phyloP scores from a whole-genome alignment of 2,329 filamentous ascomycete species.

The Colletotrichum spinosum region DNA sequence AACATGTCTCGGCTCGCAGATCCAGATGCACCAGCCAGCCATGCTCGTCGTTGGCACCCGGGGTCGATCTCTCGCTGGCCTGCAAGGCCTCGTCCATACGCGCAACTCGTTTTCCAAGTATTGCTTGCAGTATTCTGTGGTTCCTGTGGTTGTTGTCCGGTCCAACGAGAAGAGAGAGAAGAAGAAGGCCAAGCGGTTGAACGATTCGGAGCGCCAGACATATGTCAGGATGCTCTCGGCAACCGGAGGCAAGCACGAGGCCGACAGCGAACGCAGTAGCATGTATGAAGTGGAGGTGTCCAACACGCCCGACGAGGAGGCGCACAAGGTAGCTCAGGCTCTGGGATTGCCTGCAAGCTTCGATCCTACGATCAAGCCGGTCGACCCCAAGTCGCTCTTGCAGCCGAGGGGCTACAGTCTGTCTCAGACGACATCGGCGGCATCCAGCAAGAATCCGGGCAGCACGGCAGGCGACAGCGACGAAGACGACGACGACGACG shows the following conservation, averaged over 20 bases:
- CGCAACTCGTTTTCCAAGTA: constrained; percentile 92
- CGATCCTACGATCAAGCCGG: constrained; percentile 72
- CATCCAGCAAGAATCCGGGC: constrained; percentile 14
- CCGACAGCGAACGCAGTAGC: constrained; percentile 65
- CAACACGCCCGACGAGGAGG: constrained; percentile 71
- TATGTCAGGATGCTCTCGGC: constrained; percentile 83
- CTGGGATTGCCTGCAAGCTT: constrained; percentile 72
- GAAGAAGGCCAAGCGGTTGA: constrained; percentile 86
- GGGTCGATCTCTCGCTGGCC: constrained; percentile 84
- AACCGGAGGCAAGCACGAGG: constrained; percentile 66
- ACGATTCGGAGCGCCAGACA: constrained; percentile 79
- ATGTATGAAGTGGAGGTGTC: constrained; percentile 66
- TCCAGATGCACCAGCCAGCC: constrained; percentile 90
- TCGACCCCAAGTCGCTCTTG: constrained; percentile 50
- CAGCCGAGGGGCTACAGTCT: constrained; percentile 31
- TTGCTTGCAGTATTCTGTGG: constrained; percentile 91
- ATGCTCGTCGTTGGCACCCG: constrained; percentile 92
- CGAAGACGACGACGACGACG: constrained; percentile 55
- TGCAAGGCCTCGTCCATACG: constrained; percentile 84
- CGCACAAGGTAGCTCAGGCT: constrained; percentile 72
- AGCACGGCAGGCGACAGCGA: constrained; percentile 53
- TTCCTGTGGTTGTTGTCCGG: constrained; percentile 92
- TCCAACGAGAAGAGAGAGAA: constrained; percentile 89
- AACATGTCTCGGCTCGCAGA: constrained; percentile 67
- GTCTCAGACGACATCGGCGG: constrained; percentile 19